Base-by-base conservation (phyloP, 495 filamentous ascomycete species). In the Rostrohypoxylon terebratum region DNA sequence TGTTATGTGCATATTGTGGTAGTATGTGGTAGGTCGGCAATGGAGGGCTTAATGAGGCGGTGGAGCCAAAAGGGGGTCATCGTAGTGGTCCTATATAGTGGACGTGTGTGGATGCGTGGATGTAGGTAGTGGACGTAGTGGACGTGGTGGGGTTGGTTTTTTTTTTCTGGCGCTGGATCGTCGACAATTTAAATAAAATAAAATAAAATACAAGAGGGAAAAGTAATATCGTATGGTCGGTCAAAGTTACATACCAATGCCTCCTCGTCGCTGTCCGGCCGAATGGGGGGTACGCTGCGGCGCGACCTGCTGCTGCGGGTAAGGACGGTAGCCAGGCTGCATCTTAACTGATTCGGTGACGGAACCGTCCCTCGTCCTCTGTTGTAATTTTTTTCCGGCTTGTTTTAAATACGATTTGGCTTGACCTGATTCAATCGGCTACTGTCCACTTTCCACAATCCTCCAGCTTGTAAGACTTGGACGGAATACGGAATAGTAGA, bases 301-400 rank as follows among this genome's bases (percentile, higher is more conserved):
- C 72, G 77, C 75, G 14, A 68, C 71, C 65, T 83, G 81, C 67
- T 80, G 81, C 72, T 79, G 79, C 63, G 79, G 78, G 75, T 85
- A 85, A 51, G 79, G 75, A 48, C 83, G 83, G 75, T 81, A 86
- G 66, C 82, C 77, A 51, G 77, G 72, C 77, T 86, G 83, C 83
- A 86, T 86, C 74, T 65, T 81, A 71, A 71, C 68, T 60, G 44
- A 62, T 74, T 67, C 34, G 62, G 62, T 14, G 53, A 28, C 20
- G 42, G 13, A n/a, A n/a, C 13, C 21, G 9, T 8, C 51, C 18
- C 11, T 38, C 34, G 8, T 10, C 20, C 21, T 16, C 40, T 42
- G 23, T 66, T 10, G 42, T 16, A n/a, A 38, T 10, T 63, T 5
- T 38, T 38, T 38, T 38, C 1, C 25, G 4, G 28, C 33, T 4